phyloP scores from a whole-genome alignment of 768 basidiomycete species.

The Krasilnikovozyma curviuscula region DNA sequence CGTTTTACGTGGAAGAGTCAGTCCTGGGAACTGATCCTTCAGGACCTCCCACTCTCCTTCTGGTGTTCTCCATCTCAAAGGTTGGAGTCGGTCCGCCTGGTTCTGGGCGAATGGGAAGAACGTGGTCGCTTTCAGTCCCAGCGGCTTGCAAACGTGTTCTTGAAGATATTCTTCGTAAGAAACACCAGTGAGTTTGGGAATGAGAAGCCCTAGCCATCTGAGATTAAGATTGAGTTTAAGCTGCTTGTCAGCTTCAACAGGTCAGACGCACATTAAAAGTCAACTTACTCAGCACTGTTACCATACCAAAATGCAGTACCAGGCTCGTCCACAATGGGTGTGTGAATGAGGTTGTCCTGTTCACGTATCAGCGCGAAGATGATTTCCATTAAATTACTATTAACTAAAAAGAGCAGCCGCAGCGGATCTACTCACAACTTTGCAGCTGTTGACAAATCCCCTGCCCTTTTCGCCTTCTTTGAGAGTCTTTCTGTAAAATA shows the following conservation, averaged over 20 bases:
- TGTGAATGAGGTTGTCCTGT: slow-evolving; percentile 21
- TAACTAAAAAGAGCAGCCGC: too few species aligned
- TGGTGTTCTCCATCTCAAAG: slow-evolving; percentile 7
- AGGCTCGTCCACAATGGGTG: slow-evolving; percentile 15
- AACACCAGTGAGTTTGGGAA: slow-evolving; percentile 16
- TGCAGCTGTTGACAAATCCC: slow-evolving; percentile 21
- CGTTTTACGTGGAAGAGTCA: slow-evolving; percentile 19
- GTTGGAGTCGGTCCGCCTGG: too few species aligned
- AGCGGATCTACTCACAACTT: too few species aligned
- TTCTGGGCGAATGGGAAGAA: slow-evolving; percentile 21
- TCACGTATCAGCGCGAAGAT: too few species aligned
- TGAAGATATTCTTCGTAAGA: slow-evolving; percentile 22
- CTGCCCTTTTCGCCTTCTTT: too few species aligned
- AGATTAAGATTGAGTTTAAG: too few species aligned
- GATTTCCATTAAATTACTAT: too few species aligned
- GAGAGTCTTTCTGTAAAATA: too few species aligned
- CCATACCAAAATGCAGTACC: slow-evolving; percentile 19
- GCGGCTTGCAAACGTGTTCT: slow-evolving; percentile 22
- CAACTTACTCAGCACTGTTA: slow-evolving; percentile 16
- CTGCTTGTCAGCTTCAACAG: slow-evolving; percentile 14
- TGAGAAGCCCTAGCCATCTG: slow-evolving; percentile 11
- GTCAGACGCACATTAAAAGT: slow-evolving; percentile 7
- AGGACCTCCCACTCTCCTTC: slow-evolving; percentile 13
- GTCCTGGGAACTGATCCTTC: slow-evolving; percentile 9
- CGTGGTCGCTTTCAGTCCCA: slow-evolving; percentile 18